Base-by-base conservation (phyloP, 1,139 yeast genomes). In the Debaryomyces robertsiae region DNA sequence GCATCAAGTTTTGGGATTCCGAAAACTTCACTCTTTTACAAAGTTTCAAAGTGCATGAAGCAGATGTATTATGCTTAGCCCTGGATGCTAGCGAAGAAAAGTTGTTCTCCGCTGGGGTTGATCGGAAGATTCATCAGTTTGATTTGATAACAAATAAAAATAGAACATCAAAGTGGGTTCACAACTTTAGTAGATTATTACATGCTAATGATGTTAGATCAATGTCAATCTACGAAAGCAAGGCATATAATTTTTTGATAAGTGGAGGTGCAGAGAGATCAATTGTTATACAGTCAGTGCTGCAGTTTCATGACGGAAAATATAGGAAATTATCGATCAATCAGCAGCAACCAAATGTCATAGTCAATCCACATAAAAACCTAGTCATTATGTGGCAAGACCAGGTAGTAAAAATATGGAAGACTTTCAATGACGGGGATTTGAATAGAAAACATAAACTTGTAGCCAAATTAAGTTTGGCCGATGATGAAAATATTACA, bases 171-270 rank as follows among this genome's bases (percentile, higher is more conserved):
- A 81, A 82, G 58, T 93, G 98, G 98, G 78, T 86, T n/a, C 84
- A 81, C 53, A 75, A 82, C 50, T 78, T 82, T 41, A 88, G 83
- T 60, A 74, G 96, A 54, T 72, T 91, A 43, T 73, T 91, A 49
- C 98, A 93, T 61, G 81, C 95, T 33, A 90, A 90, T 57, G 98
- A 93, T 64, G 81, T 93, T 30, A 81, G 98, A 54, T 75, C 95
- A 1, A 76, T 93, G 77, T 70, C 84, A 1, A 67, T 82, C 5
- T 85, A 73, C 52, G 89, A 84, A 58, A 77, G 91, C 36, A 82
- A 80, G 49, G 82, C 82, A 27, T 75, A 82, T 39, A 84, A 83
- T 52, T 75, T 84, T 47, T 68, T 91, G 44, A 79, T 88, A 2
- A 84, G 94, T 54, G 97, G 96, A 40, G 98, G 98, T 47, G 94